These are phyloP conservation scores for Candida verbasci DNA, from an alignment of 805 yeast genomes.

Conservation along the genomic window DNA sequence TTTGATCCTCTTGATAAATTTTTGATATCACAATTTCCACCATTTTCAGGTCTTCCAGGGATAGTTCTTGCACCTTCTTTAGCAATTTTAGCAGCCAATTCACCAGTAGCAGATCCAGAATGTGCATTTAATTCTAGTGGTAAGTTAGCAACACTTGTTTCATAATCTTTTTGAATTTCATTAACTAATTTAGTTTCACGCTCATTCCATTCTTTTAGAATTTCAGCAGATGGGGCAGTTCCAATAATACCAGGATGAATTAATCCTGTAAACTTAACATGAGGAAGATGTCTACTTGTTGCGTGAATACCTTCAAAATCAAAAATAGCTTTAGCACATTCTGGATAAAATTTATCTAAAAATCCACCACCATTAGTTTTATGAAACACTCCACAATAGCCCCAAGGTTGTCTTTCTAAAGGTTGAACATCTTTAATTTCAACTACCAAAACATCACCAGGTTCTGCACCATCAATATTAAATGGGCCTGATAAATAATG, in stretches of 20 bases:
- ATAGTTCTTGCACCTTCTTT: slow-evolving; percentile 49
- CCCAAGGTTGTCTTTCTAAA: slow-evolving; percentile 50
- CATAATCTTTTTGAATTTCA: slow-evolving; percentile 25
- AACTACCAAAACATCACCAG: slow-evolving; percentile 47
- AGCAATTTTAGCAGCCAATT: slow-evolving; percentile 23
- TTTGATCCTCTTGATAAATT: slow-evolving; percentile 47
- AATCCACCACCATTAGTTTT: slow-evolving; percentile 50
- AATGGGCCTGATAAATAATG: slow-evolving; percentile 51
- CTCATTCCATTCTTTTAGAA: slow-evolving; percentile 41
- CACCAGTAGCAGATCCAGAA: slow-evolving; percentile 36
- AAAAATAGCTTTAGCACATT: slow-evolving; percentile 49
- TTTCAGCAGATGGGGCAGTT: slow-evolving; percentile 43
- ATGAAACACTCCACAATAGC: slow-evolving; percentile 47
- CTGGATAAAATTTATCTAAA: slow-evolving; percentile 45
- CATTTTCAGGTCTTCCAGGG: slow-evolving; percentile 51
- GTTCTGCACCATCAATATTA: slow-evolving; percentile 39
- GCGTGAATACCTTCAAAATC: slow-evolving; percentile 50
- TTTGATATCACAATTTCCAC: slow-evolving; percentile 53
- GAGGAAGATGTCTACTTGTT: slow-evolving; percentile 47
- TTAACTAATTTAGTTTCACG: slow-evolving; percentile 37
- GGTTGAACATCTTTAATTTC: slow-evolving; percentile 52
- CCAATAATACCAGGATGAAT: slow-evolving; percentile 52
- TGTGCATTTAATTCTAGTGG: slow-evolving; percentile 34
- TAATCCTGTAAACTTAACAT: slow-evolving; percentile 45
- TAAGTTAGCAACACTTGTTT: slow-evolving; percentile 38